These are phyloP conservation scores for Corymbia calophylla DNA, from an alignment of 441 rosid species.

Conservation along the genomic window DNA sequence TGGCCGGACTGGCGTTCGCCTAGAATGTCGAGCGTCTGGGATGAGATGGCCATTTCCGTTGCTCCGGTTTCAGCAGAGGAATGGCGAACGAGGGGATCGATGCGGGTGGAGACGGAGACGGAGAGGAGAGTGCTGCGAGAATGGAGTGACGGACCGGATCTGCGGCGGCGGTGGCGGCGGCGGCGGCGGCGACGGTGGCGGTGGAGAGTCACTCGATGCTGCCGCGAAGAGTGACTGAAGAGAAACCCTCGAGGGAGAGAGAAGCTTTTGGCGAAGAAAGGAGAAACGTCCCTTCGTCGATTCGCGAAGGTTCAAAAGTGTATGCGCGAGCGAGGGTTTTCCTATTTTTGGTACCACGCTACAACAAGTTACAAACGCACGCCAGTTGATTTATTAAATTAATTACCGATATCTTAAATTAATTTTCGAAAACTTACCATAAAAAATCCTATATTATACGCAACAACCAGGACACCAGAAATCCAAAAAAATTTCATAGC, in stretches of 20 bases:
- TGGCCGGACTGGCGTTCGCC: constrained; percentile 96
- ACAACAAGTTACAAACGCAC: neutral
- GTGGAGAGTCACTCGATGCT: neutral
- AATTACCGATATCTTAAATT: neutral
- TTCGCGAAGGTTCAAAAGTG: neutral
- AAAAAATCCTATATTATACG: neutral
- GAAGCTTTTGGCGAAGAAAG: neutral
- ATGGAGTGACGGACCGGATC: neutral
- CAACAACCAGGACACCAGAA: fast-evolving
- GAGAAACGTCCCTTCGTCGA: neutral
- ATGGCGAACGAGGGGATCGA: neutral
- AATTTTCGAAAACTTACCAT: neutral
- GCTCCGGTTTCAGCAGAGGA: neutral
- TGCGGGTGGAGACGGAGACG: neutral
- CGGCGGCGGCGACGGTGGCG: neutral
- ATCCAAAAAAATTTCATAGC: neutral
- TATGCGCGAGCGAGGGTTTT: neutral
- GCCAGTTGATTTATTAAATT: neutral
- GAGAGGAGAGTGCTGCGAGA: neutral
- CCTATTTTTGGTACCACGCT: neutral
- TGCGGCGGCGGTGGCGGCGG: neutral
- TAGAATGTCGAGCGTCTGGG: constrained; percentile 68
- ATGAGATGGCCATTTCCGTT: constrained; percentile 45
- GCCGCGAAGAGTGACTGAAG: neutral
- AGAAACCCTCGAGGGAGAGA: neutral